phyloP scores from a whole-genome alignment of 495 filamentous ascomycete genomes.

The Sphaerosporella brunnea region DNA sequence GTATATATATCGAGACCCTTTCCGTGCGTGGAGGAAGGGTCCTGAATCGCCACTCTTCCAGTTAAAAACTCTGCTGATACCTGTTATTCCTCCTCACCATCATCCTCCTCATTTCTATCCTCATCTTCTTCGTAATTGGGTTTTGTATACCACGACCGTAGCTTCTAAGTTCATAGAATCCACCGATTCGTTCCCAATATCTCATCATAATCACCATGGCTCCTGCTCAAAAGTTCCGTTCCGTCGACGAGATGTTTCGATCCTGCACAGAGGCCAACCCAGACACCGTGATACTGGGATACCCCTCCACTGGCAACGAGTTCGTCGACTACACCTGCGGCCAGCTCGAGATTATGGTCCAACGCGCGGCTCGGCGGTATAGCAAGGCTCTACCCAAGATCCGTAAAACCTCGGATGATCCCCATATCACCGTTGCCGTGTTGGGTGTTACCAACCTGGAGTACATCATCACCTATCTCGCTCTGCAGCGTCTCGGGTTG shows the following conservation, averaged over 20 bases:
- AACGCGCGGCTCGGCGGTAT: slow-evolving; percentile 15
- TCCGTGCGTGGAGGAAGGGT: too few relatives aligned
- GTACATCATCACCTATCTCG: slow-evolving; percentile 40
- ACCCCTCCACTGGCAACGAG: slow-evolving; percentile 6
- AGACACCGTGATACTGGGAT: slow-evolving; percentile 1
- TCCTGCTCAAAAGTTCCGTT: too few relatives aligned
- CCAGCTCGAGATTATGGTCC: slow-evolving; percentile 15
- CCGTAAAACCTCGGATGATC: slow-evolving; percentile 14
- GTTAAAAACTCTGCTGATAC: too few relatives aligned
- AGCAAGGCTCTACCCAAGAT: slow-evolving; percentile 7
- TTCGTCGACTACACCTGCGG: slow-evolving; percentile 12
- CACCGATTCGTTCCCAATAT: too few relatives aligned
- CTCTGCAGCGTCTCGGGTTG: slow-evolving; percentile 40
- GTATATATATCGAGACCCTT: too few relatives aligned
- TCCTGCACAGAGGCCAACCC: slow-evolving; percentile 3
- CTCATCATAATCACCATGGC: too few relatives aligned
- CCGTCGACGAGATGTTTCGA: slow-evolving; percentile 19
- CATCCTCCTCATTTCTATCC: too few relatives aligned
- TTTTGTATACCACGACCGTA: too few relatives aligned
- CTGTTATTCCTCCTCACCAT: too few relatives aligned
- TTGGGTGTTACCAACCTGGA: slow-evolving; percentile 39
- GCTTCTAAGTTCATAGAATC: too few relatives aligned
- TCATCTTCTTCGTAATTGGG: too few relatives aligned
- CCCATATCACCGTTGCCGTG: slow-evolving; percentile 31
- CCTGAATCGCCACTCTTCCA: too few relatives aligned